Conservation (phyloP, 2,329 filamentous ascomycete genomes). For the Ploettnerulaceae sp. region DNA sequence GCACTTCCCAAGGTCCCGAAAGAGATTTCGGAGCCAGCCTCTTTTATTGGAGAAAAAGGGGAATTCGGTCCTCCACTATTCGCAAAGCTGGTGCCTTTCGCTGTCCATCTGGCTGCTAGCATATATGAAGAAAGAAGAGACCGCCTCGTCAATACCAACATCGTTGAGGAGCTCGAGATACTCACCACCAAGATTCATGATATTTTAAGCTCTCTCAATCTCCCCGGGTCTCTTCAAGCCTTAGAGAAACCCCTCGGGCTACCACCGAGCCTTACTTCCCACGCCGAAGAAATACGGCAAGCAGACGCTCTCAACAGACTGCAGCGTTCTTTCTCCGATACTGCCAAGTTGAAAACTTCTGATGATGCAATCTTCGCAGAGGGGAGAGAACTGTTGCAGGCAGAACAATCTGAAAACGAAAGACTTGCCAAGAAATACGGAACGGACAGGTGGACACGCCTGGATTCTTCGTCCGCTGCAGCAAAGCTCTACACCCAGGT, state of each 20-base stretch:
- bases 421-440: conserved; percentile 72
- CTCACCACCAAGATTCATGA: conserved; percentile 78
- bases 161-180: conserved; percentile 77
- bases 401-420: conserved; percentile 81
- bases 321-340: conserved; percentile 77
- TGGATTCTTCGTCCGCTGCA: conserved; percentile 63
- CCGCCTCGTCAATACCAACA: conserved; percentile 80
- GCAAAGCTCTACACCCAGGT: conserved; percentile 34
- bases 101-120: conserved; percentile 88
- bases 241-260: conserved; percentile 91
- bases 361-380: conserved; percentile 78
- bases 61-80: conserved; percentile 85
- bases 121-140: conserved; percentile 93
- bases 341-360: conserved; percentile 78
- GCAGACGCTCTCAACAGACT: conserved; percentile 78
- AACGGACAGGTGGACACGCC: conserved; percentile 77
- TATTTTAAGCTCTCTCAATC: conserved; percentile 72
- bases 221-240: conserved; percentile 89
- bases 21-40: conserved; percentile 75
- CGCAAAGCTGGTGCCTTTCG: conserved; percentile 87
- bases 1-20: conserved; percentile 72
- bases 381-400: conserved; percentile 69
- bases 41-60: conserved; percentile 72
- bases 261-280: conserved; percentile 77
- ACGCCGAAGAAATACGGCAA: conserved; percentile 90